Evolutionary conservation across 2,329 filamentous ascomycete species (phyloP).

Genomic region (Colletotrichum australisinense): DNA sequence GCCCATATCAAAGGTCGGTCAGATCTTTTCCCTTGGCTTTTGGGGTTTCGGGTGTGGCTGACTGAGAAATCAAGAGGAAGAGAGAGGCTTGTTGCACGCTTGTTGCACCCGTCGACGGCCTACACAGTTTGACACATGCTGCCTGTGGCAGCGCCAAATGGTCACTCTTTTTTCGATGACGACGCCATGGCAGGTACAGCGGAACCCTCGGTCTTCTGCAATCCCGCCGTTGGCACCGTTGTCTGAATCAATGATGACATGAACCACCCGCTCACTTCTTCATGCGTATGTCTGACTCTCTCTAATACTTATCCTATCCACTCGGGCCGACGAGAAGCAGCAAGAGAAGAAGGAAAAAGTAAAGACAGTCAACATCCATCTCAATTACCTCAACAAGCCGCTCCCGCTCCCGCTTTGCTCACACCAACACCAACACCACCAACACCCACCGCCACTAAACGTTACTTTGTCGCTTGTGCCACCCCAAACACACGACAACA

Average conservation of each 20-base stretch:
- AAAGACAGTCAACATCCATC: not conserved
- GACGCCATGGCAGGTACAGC: slow-evolving; percentile 14
- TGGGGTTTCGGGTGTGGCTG: too few species aligned
- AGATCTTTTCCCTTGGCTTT: not conserved
- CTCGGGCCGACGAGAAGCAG: not conserved
- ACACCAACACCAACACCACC: not conserved
- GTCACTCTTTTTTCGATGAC: slow-evolving; percentile 18
- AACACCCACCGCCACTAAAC: not conserved
- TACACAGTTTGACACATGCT: not conserved
- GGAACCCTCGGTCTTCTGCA: slow-evolving; percentile 10
- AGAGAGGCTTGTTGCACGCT: not conserved
- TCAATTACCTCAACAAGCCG: not conserved
- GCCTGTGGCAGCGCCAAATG: not conserved
- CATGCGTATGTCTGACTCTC: not conserved
- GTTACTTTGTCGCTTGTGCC: not conserved
- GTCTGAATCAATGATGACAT: slow-evolving; percentile 5
- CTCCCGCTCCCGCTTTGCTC: not conserved
- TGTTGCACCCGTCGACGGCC: not conserved
- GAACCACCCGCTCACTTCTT: not conserved
- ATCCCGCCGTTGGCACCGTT: not conserved
- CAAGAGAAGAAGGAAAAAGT: not conserved
- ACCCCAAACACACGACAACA: not conserved
- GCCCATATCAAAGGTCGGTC: too few species aligned
- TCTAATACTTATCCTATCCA: not conserved
- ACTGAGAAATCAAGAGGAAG: too few species aligned